Conservation (phyloP, 2,329 filamentous ascomycete species). For the Aspergillus sp. region DNA sequence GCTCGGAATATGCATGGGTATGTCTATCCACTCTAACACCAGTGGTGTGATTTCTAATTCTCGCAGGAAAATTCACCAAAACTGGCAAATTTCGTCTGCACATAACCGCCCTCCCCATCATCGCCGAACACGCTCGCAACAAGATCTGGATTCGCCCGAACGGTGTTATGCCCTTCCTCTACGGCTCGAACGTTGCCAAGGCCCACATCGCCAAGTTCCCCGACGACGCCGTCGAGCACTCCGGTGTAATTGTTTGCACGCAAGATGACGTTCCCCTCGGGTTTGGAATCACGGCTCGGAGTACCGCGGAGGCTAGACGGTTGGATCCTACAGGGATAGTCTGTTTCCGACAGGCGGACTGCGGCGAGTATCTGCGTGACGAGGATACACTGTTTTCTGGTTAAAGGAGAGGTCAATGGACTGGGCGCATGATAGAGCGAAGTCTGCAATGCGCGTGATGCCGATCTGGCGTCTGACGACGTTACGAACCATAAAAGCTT, state of each 20-base stretch:
- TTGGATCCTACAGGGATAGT: slow-evolving; percentile 88
- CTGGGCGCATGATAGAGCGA: background rate
- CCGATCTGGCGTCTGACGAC: background rate
- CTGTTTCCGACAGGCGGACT: slow-evolving; percentile 88
- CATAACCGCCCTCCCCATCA: slow-evolving; percentile 85
- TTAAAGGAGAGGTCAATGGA: background rate
- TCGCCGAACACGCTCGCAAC: slow-evolving; percentile 87
- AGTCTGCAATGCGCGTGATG: background rate
- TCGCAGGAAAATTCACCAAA: slow-evolving; percentile 73
- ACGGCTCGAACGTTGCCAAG: slow-evolving; percentile 86
- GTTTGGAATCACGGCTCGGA: slow-evolving; percentile 88
- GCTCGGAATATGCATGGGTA: slow-evolving; percentile 81
- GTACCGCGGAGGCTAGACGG: slow-evolving; percentile 77
- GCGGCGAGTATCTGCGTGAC: slow-evolving; percentile 91
- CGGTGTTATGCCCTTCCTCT: slow-evolving; percentile 96
- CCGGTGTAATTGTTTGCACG: slow-evolving; percentile 83
- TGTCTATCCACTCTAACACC: background rate
- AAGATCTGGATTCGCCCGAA: slow-evolving; percentile 98
- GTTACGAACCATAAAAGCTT: background rate
- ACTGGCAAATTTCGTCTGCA: slow-evolving; percentile 93
- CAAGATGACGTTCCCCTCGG: slow-evolving; percentile 87
- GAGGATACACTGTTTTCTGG: slow-evolving; percentile 28
- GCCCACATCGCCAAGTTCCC: slow-evolving; percentile 80
- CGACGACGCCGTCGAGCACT: slow-evolving; percentile 90
- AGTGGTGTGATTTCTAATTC: background rate